These are phyloP conservation scores for Angomonas desouzai DNA, from an alignment of 208 protist genomes.

Conservation along the genomic window DNA sequence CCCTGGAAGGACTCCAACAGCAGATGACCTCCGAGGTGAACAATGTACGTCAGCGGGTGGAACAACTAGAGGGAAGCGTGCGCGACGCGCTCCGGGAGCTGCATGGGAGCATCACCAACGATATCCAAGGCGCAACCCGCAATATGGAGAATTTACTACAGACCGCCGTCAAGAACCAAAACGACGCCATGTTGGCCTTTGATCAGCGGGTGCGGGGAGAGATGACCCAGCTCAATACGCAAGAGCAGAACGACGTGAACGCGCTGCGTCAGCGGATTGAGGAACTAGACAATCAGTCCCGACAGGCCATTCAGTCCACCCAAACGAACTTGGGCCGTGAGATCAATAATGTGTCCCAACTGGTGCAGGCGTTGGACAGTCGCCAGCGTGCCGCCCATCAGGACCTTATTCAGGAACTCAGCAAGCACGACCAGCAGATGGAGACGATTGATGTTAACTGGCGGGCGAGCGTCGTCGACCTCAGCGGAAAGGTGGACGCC, in stretches of 20 bases:
- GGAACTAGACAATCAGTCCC: slow-evolving; percentile 25
- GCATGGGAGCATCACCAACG: slow-evolving; percentile 39
- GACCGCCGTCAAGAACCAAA: slow-evolving; percentile 23
- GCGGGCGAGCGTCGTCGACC: slow-evolving; percentile 63
- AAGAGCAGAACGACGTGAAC: slow-evolving; percentile 36
- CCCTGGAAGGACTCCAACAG: slow-evolving; percentile 54
- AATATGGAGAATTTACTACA: slow-evolving; percentile 34
- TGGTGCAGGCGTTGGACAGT: slow-evolving; percentile 51
- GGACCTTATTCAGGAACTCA: slow-evolving; percentile 58
- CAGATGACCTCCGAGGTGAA: slow-evolving; percentile 35
- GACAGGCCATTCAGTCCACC: slow-evolving; percentile 39
- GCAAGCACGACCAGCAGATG: slow-evolving; percentile 64
- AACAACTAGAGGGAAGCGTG: slow-evolving; percentile 43
- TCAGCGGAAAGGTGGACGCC: slow-evolving; percentile 41
- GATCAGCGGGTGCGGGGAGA: slow-evolving; percentile 54
- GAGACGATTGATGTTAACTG: slow-evolving; percentile 75
- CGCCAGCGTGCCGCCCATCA: slow-evolving; percentile 56
- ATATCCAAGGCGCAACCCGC: slow-evolving; percentile 31
- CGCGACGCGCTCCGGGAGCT: slow-evolving; percentile 55
- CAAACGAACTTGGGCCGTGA: slow-evolving; percentile 51
- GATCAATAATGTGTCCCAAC: slow-evolving; percentile 51
- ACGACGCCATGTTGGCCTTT: slow-evolving; percentile 38
- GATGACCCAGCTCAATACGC: slow-evolving; percentile 39
- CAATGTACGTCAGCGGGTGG: slow-evolving; percentile 39
- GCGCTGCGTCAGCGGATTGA: slow-evolving; percentile 34